These are phyloP conservation scores for Bjerkandera adusta DNA, from an alignment of 1,284 basidiomycete species.

Conservation along the genomic window DNA sequence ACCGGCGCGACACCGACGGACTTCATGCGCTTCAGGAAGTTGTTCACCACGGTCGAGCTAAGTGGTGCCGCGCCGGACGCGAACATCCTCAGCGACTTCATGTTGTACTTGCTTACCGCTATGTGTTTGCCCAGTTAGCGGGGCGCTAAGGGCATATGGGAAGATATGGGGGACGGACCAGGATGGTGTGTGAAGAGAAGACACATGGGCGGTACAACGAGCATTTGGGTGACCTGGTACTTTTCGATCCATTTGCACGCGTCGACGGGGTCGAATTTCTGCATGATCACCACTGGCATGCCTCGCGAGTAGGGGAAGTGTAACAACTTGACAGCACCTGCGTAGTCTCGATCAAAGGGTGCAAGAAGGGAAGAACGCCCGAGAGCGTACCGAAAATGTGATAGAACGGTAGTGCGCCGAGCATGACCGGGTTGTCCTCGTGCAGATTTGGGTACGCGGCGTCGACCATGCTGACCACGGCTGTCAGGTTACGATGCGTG, in stretches of 20 bases:
- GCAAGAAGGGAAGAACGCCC: neutral
- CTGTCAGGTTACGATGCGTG: conserved; percentile 43
- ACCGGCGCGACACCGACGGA: conserved; percentile 32
- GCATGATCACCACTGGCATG: conserved; percentile 63
- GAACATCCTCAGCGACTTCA: conserved; percentile 59
- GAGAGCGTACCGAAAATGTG: conserved; percentile 47
- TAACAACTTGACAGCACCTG: conserved; percentile 55
- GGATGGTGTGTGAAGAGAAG: conserved; percentile 69
- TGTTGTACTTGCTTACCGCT: conserved; percentile 70
- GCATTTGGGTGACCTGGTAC: conserved; percentile 58
- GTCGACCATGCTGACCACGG: conserved; percentile 27
- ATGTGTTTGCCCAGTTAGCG: neutral
- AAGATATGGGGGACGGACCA: conserved; percentile 41
- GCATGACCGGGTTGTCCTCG: conserved; percentile 32
- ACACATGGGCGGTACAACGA: conserved; percentile 86
- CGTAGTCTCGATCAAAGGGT: neutral
- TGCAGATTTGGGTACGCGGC: conserved; percentile 23
- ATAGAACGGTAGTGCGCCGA: conserved; percentile 49
- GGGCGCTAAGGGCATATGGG: neutral
- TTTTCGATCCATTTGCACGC: conserved; percentile 68
- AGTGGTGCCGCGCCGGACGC: conserved; percentile 85
- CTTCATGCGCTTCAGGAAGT: conserved; percentile 40
- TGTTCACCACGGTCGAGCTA: conserved; percentile 56
- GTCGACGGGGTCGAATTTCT: conserved; percentile 70
- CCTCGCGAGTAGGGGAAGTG: conserved; percentile 60